phyloP scores from a whole-genome alignment of 805 yeast genomes.

The Diddensiella santjacobensis region DNA sequence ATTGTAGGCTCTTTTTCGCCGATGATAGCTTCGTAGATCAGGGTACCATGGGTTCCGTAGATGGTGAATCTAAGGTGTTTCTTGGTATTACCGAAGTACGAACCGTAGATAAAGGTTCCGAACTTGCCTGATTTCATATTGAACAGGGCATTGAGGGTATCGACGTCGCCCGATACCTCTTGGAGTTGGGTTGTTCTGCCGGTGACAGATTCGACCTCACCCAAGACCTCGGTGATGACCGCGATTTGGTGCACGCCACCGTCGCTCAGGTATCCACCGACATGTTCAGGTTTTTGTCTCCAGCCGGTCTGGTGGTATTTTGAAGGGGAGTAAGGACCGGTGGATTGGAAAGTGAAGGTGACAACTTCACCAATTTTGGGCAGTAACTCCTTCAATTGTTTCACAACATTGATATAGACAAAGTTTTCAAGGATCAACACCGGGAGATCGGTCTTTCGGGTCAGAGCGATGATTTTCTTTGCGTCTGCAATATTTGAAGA shows the following conservation, averaged over 20 bases:
- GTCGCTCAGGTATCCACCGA: constrained; percentile 89
- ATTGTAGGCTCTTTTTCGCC: constrained; percentile 31
- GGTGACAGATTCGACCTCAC: constrained; percentile 64
- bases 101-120: constrained; percentile 85
- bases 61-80: constrained; percentile 65
- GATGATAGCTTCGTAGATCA: constrained; percentile 46
- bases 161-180: constrained; percentile 75
- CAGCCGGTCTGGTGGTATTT: constrained; percentile 64
- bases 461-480: constrained; percentile 64
- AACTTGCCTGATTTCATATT: constrained; percentile 58
- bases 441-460: constrained; percentile 60
- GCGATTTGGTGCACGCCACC: constrained; percentile 98
- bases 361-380: constrained; percentile 64
- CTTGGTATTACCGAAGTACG: constrained; percentile 79
- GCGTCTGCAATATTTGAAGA: constrained; percentile 85
- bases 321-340: constrained; percentile 50
- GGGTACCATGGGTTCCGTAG: constrained; percentile 75
- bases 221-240: constrained; percentile 74
- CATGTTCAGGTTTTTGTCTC: constrained; percentile 87
- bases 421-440: constrained; percentile 83
- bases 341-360: constrained; percentile 36
- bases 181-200: constrained; percentile 78
- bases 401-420: constrained; percentile 64
- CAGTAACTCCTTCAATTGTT: constrained; percentile 51
- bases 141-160: constrained; percentile 68